A percentile compares a stretch with the other conserved stretches of the same genome.
Evolutionary conservation across 1,139 yeast species (phyloP).

Genomic region (Suzukiozyma palmioleophila): DNA sequence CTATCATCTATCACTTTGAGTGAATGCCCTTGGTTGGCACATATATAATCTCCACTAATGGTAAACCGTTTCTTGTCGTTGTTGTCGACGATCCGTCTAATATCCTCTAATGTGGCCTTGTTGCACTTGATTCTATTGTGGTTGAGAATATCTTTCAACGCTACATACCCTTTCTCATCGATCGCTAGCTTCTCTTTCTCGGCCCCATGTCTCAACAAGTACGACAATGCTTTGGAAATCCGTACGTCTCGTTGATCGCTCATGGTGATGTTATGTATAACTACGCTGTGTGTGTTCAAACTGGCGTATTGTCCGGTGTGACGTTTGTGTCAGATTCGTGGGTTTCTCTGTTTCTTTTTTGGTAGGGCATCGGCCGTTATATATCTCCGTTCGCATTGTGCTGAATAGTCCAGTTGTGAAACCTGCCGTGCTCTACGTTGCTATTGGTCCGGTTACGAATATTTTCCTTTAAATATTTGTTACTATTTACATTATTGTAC

Average conservation of each 20-base stretch:
- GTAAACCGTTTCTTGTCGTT: slow-evolving; percentile 72
- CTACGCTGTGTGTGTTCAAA: too few relatives aligned
- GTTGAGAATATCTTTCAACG: slow-evolving; percentile 46
- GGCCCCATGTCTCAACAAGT: slow-evolving; percentile 82
- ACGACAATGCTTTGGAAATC: slow-evolving; percentile 72
- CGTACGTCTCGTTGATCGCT: slow-evolving; percentile 36
- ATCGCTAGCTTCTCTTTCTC: slow-evolving; percentile 61
- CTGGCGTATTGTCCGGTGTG: too few relatives aligned
- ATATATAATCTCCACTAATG: slow-evolving; percentile 39
- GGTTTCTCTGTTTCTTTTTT: too few relatives aligned
- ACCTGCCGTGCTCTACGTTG: too few relatives aligned
- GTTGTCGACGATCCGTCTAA: slow-evolving; percentile 54
- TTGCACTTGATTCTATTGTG: slow-evolving; percentile 58
- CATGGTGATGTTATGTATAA: not conserved
- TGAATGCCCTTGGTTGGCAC: slow-evolving; percentile 95
- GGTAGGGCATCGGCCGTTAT: too few relatives aligned
- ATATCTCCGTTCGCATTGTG: too few relatives aligned
- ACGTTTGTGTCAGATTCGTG: too few relatives aligned
- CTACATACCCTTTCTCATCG: slow-evolving; percentile 63
- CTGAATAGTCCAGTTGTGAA: too few relatives aligned
- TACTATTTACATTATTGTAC: too few relatives aligned
- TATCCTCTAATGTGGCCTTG: slow-evolving; percentile 51
- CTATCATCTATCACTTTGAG: slow-evolving; percentile 40
- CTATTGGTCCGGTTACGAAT: too few relatives aligned
- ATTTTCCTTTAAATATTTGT: too few relatives aligned